Base-by-base conservation (phyloP, 306 rosid genomes). In the Malus fusca region DNA sequence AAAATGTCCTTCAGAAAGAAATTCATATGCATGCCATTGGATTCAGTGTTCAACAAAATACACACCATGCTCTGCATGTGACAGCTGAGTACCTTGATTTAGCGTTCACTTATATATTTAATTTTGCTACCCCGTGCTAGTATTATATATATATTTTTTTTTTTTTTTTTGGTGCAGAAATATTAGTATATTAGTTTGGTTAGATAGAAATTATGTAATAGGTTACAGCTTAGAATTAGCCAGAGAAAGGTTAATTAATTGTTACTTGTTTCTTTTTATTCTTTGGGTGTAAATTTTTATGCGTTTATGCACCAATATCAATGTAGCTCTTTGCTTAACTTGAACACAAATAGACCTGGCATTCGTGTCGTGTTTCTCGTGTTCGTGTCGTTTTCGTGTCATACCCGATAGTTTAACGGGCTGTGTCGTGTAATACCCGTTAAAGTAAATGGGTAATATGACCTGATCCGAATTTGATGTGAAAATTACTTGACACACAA, bases 11-110 rank as follows among this genome's bases (percentile, higher is more conserved):
- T 22, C 13, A 53, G 18, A 62, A 75, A 64, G 64, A 48, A 78
- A 70, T 71, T 65, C 70, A 79, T 51, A 75, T 70, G 69, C 48
- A 77, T 75, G 82, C 84, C 84, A 35, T 84, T 82, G 86, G 75
- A 76, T 86, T 80, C 83, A 84, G 88, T 78, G 77, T 61, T 56
- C 81, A 77, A 30, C 62, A 62, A 64, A 79, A 76, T 48, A 15
- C 55, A 48, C 55, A 48, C 55, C 55, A 48, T 48, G 19, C 55
- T 48, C 64, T 73, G 75, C 76, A 35, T 84, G 76, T 71, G 78
- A 68, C 56, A 52, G 11, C 53, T 74, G 71, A 71, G 21, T 65
- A 48, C 19, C 80, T 69, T 43, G 66, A 73, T 48, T 14, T 48
- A 17, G 19, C 19, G 19, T 48, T 48, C 5, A 48, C 53, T 48